Base-by-base conservation (phyloP, 2,329 filamentous ascomycete genomes). In the Pseudogymnoascus sp. region DNA sequence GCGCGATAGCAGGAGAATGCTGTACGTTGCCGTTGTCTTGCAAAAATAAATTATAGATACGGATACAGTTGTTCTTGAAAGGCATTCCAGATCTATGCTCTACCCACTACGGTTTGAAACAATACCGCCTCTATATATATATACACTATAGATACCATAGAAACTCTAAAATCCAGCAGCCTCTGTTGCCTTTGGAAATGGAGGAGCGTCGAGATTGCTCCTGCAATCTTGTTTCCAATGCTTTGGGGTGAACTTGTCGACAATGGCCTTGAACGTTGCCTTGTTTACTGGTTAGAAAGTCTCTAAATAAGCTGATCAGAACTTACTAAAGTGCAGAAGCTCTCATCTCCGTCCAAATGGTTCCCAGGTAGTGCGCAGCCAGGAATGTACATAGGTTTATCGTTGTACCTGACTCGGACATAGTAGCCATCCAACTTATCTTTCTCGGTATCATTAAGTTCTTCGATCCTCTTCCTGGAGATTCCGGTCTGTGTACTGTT, bases 331-430 rank as follows among this genome's bases (percentile, higher is more conserved):
- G 93, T 97, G 76, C 94, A 99, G 71, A 97, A 93, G 25, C 85
- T 90, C 68, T 92, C 87, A 68, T 97, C 90, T 0, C 91, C 91
- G 0, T 90, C 84, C 2, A 96, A 80, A 75, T 99, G 94, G 64
- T 92, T 95, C 5, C 91, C 91, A 0, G 80, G 75, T 8, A 81
- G 76, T 67, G 82, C 85, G 74, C 94, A 99, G 2, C 91, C 92
- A 0, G 93, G 93, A 16, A 99, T 81, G 12, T 82, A 84, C 71
- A 97, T 84, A 3, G 91, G 84, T 61, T 82, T 80, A 73, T 97
- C 94, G 69, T 99, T 99, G 75, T 96, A 99, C 60, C 92, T 84
- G 63, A 99, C 75, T 16, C 94, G 86, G 12, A 99, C 93, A 74
- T 89, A 99, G 78, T 95, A 92, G 1, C 85, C 87, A 25, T 89